Evolutionary conservation across 371 early-diverging fungal species (phyloP).

Genomic region (Haplosporangium sp.): DNA sequence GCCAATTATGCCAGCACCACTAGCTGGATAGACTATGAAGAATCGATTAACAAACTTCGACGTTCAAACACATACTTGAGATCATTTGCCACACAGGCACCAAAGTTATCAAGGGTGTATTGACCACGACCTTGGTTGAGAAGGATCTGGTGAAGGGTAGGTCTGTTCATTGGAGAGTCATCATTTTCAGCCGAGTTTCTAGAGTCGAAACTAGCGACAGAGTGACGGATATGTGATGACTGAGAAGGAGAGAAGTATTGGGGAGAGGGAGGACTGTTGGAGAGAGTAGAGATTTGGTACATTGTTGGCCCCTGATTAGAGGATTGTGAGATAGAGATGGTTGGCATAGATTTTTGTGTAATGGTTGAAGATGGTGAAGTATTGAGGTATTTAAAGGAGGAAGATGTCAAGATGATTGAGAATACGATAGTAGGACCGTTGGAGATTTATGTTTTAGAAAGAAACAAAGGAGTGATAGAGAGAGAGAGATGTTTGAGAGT

Average conservation of each 20-base stretch:
- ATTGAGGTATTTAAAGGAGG: background rate
- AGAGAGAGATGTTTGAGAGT: conserved; percentile 3
- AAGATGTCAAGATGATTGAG: background rate
- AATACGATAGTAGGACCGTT: background rate
- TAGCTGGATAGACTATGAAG: no score
- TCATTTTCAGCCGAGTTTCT: conserved; percentile 39
- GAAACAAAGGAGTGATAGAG: background rate
- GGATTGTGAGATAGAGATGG: conserved; percentile 35
- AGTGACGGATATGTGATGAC: conserved; percentile 26
- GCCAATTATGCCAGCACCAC: no score
- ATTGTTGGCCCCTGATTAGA: conserved; percentile 47
- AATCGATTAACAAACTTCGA: no score
- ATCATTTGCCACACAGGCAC: no score
- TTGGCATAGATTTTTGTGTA: conserved; percentile 26
- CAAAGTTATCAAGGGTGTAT: conserved; percentile 56
- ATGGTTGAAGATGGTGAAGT: conserved; percentile 6
- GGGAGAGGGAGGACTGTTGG: conserved; percentile 20
- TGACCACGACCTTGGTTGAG: conserved; percentile 50
- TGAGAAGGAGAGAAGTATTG: conserved; percentile 19
- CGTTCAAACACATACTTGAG: no score
- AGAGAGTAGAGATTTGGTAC: conserved; percentile 36
- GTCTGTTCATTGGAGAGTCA: conserved; percentile 29
- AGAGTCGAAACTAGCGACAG: conserved; percentile 48
- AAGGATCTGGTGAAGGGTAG: conserved; percentile 51
- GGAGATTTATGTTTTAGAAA: background rate